These are phyloP conservation scores for Tulasnella sp. DNA, from an alignment of 768 basidiomycete genomes.

Conservation along the genomic window DNA sequence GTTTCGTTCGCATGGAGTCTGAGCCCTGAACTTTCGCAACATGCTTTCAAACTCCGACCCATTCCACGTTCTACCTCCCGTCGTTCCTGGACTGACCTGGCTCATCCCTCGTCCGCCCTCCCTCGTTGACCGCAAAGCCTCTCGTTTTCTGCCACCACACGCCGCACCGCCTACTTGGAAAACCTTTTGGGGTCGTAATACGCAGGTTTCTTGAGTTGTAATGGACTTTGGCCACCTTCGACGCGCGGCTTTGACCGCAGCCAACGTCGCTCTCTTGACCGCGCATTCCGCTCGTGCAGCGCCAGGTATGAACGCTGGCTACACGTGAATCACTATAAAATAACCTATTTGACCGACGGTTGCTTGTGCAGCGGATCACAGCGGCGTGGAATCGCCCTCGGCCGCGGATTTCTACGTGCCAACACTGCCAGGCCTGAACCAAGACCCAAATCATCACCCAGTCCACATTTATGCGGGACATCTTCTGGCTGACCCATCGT, in stretches of 20 bases:
- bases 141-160: background rate
- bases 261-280: background rate
- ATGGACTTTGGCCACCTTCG: background rate
- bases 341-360: background rate
- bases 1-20: background rate
- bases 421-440: slow-evolving; percentile 61
- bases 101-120: background rate
- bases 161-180: background rate
- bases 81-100: background rate
- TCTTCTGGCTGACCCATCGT: slow-evolving; percentile 64
- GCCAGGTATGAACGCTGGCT: background rate
- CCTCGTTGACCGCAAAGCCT: background rate
- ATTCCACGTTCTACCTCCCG: background rate
- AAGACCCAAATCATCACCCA: slow-evolving; percentile 44
- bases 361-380: background rate
- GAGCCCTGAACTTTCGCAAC: background rate
- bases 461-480: slow-evolving; percentile 80
- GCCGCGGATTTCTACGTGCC: slow-evolving; percentile 79
- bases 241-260: background rate
- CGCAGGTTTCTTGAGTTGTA: background rate
- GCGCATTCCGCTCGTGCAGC: slow-evolving; percentile 1
- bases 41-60: background rate
- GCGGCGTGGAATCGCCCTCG: slow-evolving; percentile 11
- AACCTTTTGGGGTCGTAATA: background rate
- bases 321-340: background rate